Base-by-base conservation (phyloP, 2,329 filamentous ascomycete species). In the Graphium sp. region DNA sequence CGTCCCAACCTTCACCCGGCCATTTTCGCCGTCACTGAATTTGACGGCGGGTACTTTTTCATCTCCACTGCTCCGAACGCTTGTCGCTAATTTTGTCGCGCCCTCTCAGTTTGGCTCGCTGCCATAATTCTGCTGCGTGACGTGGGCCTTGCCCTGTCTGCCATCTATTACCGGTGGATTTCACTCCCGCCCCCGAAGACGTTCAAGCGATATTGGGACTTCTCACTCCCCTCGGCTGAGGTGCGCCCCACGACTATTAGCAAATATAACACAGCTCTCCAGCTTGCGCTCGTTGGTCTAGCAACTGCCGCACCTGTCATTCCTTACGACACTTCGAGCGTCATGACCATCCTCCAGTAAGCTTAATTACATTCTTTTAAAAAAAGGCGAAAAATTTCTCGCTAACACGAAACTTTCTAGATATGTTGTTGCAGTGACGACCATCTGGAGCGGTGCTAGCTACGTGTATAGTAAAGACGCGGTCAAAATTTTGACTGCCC, bases 111-210 rank as follows among this genome's bases (percentile, higher is more conserved):
- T 21, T 94, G 85, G 70, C 63, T 95, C 4, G 85, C 85, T 3
- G 66, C 65, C n/a, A 72, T 95, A 28, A 93, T 98, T 35, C 68
- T 98, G 4, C 85, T 85, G 17, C 72, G 89, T 24, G 89, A 98
- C 43, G 68, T 80, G 23, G 81, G 75, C 13, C 66, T 98, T 5
- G 84, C 68, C 16, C 63, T 93, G 14, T 73, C 84, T 2, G 89
- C 89, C 15, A 74, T 98, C 40, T 95, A 94, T 58, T 95, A 89
- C 52, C 77, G 89, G 37, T 95, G 83, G 69, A 91, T 94, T 39
- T 91, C 82, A 3, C 65, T 98, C 5, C 89, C 89, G 1, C 75
- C 81, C 0, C 89, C 89, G 2, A 95, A 95, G 55, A 95, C 89
- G 0, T 81, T 94, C 52, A 56, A 67, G 12, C 64, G 89, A 12